Conservation (phyloP, 495 filamentous ascomycete genomes). For the Penicillium pancosmium region DNA sequence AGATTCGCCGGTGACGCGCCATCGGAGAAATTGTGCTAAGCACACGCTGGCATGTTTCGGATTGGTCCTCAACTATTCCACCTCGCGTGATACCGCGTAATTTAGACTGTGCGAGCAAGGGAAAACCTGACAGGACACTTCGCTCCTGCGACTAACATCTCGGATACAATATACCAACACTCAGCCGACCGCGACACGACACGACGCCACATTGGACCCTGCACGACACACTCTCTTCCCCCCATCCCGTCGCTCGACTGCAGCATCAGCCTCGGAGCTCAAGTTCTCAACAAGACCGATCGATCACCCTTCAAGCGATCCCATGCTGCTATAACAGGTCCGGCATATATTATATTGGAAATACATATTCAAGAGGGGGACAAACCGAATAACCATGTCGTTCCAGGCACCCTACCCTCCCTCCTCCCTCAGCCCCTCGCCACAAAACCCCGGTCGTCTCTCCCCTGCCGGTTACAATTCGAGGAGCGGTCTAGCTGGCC, state of each 20-base stretch:
- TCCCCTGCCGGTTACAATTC: conserved; percentile 54
- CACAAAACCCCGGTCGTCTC: conserved; percentile 69
- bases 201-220: neutral
- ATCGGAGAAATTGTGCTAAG: conserved; percentile 12
- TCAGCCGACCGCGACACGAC: neutral
- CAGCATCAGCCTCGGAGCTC: neutral
- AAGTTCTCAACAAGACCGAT: conserved; percentile 9
- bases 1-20: conserved; percentile 1
- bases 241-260: neutral
- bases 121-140: neutral
- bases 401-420: conserved; percentile 18
- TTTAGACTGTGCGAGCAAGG: neutral
- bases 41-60: conserved; percentile 23
- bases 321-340: conserved; percentile 17
- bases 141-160: neutral
- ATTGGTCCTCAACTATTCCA: neutral
- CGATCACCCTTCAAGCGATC: neutral
- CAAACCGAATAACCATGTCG: conserved; percentile 20
- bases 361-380: conserved; percentile 2
- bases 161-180: neutral
- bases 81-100: neutral
- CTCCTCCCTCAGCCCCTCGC: conserved; percentile 34
- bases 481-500: conserved; percentile 37
- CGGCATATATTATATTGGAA: neutral
- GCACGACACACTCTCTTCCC: neutral